A percentile compares a stretch with the other conserved stretches of the same genome.
Evolutionary conservation across 768 basidiomycete species (phyloP).

Genomic region (Mycena crocata): DNA sequence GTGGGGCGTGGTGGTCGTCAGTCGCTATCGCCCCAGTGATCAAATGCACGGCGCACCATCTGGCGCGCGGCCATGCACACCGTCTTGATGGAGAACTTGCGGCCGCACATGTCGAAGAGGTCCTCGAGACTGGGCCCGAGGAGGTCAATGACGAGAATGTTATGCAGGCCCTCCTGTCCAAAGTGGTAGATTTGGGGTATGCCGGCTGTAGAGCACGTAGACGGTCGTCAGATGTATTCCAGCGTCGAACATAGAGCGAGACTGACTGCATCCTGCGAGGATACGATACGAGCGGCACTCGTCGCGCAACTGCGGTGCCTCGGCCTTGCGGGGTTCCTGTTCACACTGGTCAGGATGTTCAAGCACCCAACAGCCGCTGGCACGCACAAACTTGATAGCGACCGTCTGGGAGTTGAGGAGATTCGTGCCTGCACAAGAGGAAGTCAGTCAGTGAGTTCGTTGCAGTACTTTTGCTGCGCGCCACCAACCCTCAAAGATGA

Average conservation of each 20-base stretch:
- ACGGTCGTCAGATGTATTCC: background rate
- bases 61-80: conserved; percentile 99
- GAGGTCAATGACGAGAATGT: conserved; percentile 98
- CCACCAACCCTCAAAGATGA: conserved; percentile 86
- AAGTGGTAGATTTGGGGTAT: conserved; percentile 99
- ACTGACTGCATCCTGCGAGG: conserved; percentile 89
- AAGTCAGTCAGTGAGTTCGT: conserved; percentile 14
- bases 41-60: conserved; percentile 69
- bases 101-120: conserved; percentile 98
- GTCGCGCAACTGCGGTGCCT: conserved; percentile 97
- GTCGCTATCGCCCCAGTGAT: conserved; percentile 11
- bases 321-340: conserved; percentile 91
- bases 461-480: conserved; percentile 9
- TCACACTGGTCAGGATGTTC: conserved; percentile 13
- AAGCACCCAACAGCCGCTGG: conserved; percentile 7
- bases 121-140: conserved; percentile 97
- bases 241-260: too few relatives aligned
- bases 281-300: conserved; percentile 98
- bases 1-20: conserved; percentile 20
- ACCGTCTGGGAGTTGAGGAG: conserved; percentile 98
- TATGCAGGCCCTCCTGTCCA: conserved; percentile 98
- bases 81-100: conserved; percentile 98
- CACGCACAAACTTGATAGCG: conserved; percentile 99
- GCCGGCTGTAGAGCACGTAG: conserved; percentile 76
- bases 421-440: conserved; percentile 81